Evolutionary conservation across 2,329 filamentous ascomycete genomes (phyloP).

Genomic region (Talaromyces sp.): DNA sequence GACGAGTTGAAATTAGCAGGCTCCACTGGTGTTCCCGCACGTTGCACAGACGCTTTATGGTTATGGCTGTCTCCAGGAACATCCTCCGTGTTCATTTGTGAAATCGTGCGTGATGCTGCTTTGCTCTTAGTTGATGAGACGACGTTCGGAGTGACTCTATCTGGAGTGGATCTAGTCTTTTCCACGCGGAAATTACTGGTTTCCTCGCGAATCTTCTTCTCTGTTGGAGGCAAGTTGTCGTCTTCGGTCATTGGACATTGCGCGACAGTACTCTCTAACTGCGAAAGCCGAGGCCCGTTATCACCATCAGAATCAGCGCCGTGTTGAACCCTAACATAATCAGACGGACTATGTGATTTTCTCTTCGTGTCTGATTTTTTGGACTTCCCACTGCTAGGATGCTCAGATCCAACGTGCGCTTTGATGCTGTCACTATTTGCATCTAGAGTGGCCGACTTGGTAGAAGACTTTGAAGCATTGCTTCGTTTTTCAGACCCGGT

Average conservation of each 20-base stretch:
- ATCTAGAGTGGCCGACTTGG: neutral
- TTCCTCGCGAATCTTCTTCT: neutral
- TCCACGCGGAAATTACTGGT: neutral
- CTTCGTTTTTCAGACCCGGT: neutral
- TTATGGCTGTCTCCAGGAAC: neutral
- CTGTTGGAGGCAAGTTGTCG: neutral
- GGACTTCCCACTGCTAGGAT: neutral
- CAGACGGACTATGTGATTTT: neutral
- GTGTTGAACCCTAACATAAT: neutral
- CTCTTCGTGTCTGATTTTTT: neutral
- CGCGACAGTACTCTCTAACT: neutral
- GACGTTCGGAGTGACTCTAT: neutral
- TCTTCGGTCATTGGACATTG: neutral
- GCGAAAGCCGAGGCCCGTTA: neutral
- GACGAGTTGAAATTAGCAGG: neutral
- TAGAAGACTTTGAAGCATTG: neutral
- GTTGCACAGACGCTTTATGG: neutral
- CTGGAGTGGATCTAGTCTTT: neutral
- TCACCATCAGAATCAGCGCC: neutral
- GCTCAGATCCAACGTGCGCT: neutral
- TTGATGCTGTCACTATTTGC: neutral
- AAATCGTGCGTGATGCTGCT: neutral
- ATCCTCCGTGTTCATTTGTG: neutral
- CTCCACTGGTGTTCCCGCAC: neutral
- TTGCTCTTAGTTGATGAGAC: neutral